Evolutionary conservation across 2,329 filamentous ascomycete species (phyloP).

Genomic region (Alternaria postmessia): DNA sequence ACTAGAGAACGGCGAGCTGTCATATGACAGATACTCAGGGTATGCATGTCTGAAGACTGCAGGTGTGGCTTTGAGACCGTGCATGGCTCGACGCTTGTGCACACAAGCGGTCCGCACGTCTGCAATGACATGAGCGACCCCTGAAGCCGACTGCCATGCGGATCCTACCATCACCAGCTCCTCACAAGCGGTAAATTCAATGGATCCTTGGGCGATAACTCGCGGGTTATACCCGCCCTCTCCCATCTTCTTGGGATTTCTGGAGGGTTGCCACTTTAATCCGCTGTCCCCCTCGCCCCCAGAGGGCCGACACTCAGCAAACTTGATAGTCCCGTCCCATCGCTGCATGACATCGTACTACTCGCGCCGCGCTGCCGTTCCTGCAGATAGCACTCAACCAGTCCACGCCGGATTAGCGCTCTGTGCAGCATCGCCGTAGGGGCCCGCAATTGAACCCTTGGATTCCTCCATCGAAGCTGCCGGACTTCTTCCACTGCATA

Average conservation of each 20-base stretch:
- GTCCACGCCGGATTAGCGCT: constrained; percentile 22
- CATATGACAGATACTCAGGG: constrained; percentile 10
- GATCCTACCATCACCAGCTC: constrained; percentile 17
- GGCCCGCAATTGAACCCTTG: constrained; percentile 27
- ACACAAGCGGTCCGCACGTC: constrained; percentile 9
- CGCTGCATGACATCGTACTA: constrained; percentile 14
- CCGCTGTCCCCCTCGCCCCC: not conserved
- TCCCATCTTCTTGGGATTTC: constrained; percentile 5
- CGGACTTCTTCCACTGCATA: constrained; percentile 21
- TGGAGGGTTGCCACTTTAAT: constrained; percentile 1
- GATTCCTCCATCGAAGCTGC: constrained; percentile 13
- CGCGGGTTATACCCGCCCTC: constrained; percentile 9
- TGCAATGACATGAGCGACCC: constrained; percentile 18
- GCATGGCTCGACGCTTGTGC: constrained; percentile 11
- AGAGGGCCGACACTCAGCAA: not conserved
- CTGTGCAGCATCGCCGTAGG: constrained; percentile 16
- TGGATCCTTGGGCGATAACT: constrained; percentile 19
- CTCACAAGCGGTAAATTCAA: constrained; percentile 21
- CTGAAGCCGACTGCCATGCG: constrained; percentile 18
- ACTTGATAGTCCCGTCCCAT: not conserved
- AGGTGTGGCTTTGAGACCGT: constrained; percentile 11
- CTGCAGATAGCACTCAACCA: constrained; percentile 17
- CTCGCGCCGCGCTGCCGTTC: constrained; percentile 13
- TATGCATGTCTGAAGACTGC: constrained; percentile 18
- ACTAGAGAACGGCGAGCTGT: not conserved